phyloP scores from a whole-genome alignment of 1,139 yeast species.

The Pneumocystis jirovecii region DNA sequence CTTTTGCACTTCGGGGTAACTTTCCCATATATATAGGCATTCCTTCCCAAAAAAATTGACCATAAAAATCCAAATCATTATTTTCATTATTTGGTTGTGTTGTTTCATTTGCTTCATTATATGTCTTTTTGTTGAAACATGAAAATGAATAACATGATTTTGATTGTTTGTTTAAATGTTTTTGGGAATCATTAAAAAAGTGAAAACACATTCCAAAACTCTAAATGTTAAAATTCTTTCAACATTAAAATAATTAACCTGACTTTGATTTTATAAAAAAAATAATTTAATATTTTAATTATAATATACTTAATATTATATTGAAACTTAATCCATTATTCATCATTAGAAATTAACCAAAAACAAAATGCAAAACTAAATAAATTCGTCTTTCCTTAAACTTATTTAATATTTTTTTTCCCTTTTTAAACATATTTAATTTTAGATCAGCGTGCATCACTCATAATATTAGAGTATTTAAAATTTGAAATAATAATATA shows the following conservation, averaged over 20 bases:
- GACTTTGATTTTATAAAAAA: neutral
- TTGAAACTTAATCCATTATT: neutral
- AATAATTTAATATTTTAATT: neutral
- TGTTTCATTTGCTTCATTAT: neutral
- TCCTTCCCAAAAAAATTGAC: neutral
- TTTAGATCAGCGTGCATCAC: neutral
- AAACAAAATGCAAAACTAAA: neutral
- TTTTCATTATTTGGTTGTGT: neutral
- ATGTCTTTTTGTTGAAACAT: neutral
- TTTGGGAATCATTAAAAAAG: neutral
- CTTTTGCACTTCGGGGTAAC: neutral
- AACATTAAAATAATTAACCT: neutral
- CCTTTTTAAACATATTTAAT: neutral
- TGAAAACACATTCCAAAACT: neutral
- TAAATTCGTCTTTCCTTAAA: neutral
- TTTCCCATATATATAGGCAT: neutral
- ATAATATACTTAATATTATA: neutral
- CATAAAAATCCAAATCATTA: neutral
- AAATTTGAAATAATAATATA: neutral
- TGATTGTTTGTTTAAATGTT: neutral
- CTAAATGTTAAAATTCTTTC: neutral
- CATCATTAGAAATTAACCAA: neutral
- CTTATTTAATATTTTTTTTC: neutral
- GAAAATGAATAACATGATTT: neutral
- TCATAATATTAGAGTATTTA: neutral